Evolutionary conservation across 148 eudicot genomes (phyloP).

Genomic region (Nepenthes gracilis): DNA sequence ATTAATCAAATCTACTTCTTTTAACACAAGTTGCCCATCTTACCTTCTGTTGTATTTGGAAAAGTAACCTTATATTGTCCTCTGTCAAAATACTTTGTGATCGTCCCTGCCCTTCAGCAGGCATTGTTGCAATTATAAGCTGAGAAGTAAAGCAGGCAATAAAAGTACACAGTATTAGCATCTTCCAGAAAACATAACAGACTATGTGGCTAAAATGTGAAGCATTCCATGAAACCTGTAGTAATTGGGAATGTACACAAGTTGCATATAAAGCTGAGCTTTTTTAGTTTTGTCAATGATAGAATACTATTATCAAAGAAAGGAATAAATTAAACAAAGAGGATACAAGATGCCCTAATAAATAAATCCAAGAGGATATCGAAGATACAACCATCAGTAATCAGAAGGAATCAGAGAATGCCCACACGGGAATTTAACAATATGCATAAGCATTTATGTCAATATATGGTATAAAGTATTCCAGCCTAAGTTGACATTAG

Average conservation of each 20-base stretch:
- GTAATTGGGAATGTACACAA: not conserved
- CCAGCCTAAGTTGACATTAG: too few relatives aligned
- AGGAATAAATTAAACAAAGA: too few relatives aligned
- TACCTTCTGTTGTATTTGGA: conserved; percentile 91
- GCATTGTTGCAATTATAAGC: conserved; percentile 79
- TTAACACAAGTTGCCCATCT: not conserved
- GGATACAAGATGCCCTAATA: too few relatives aligned
- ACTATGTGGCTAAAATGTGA: too few relatives aligned
- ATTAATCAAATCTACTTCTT: not conserved
- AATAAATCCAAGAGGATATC: too few relatives aligned
- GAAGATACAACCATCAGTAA: too few relatives aligned
- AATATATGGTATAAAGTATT: too few relatives aligned
- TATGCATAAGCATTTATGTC: too few relatives aligned
- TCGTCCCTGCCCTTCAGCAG: conserved; percentile 35
- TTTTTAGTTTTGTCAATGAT: too few relatives aligned
- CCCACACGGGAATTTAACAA: too few relatives aligned
- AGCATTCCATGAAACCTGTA: not conserved
- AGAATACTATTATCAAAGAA: too few relatives aligned
- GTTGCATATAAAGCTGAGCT: not conserved
- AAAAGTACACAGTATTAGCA: conserved; percentile 1
- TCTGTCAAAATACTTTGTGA: conserved; percentile 74
- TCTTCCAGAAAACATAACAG: not conserved
- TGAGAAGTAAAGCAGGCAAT: conserved; percentile 16
- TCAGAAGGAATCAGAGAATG: too few relatives aligned
- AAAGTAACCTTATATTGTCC: conserved; percentile 73